A percentile compares a stretch with the other conserved stretches of the same genome.
Evolutionary conservation across 306 rosid species (phyloP).

Genomic region (Mucuna pruriens): DNA sequence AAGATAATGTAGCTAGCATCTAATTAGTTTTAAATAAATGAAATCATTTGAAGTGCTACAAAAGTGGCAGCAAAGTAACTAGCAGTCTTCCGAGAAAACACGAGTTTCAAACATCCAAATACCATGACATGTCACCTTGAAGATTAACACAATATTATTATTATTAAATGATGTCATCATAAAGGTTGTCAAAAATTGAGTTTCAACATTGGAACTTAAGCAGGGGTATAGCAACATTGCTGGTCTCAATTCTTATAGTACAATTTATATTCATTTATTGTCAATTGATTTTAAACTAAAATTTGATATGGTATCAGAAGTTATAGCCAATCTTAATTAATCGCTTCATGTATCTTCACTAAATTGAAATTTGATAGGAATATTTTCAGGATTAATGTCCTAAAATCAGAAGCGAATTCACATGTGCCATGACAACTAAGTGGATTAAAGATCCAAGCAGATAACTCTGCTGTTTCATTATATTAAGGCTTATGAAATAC

Average conservation of each 20-base stretch:
- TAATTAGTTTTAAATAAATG: background rate
- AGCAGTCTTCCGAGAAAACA: conserved; percentile 2
- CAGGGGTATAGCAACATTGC: no score
- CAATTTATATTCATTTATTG: no score
- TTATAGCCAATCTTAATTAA: no score
- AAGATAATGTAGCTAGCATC: conserved; percentile 14
- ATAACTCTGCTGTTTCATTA: background rate
- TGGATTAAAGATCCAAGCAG: background rate
- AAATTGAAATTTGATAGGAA: no score
- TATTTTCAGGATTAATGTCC: background rate
- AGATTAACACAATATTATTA: background rate
- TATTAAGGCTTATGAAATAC: background rate
- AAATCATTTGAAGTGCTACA: no score
- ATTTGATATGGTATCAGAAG: no score
- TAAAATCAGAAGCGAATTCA: background rate
- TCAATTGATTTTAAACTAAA: no score
- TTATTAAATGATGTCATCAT: background rate
- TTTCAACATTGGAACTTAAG: background rate
- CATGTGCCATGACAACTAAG: background rate
- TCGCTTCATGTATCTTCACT: no score
- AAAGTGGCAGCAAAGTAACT: background rate
- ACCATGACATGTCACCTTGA: conserved; percentile 2
- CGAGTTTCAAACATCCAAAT: conserved; percentile 1
- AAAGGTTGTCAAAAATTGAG: background rate
- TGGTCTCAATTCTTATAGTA: no score